Evolutionary conservation across 140 eudicot genomes (phyloP).

Genomic region (Cichorium intybus): DNA sequence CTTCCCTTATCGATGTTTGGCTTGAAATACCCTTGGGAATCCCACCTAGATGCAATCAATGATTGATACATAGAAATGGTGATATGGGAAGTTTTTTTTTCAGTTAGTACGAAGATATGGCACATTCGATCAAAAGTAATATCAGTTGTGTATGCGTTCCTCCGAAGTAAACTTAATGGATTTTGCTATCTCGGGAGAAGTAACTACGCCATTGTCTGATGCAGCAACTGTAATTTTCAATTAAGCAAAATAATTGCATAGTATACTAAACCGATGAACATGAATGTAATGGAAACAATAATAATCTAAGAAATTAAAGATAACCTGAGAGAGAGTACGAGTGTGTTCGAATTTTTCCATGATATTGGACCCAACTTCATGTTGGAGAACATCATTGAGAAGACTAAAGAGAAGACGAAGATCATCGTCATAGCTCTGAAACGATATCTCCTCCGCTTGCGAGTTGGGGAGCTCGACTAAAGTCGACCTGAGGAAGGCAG

Average conservation of each 20-base stretch:
- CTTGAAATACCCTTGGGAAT: constrained; percentile 92
- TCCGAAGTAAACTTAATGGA: constrained; percentile 74
- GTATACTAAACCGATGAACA: not conserved
- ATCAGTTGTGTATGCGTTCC: constrained; percentile 92
- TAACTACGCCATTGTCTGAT: constrained; percentile 55
- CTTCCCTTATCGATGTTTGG: constrained; percentile 69
- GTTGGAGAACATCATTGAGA: constrained; percentile 75
- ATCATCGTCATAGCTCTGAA: constrained; percentile 80
- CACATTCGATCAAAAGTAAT: constrained; percentile 13
- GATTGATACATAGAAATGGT: not conserved
- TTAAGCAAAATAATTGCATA: not conserved
- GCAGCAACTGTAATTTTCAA: constrained; percentile 50
- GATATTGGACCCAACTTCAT: constrained; percentile 57
- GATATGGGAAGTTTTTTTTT: too few relatives aligned
- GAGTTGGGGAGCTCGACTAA: too few relatives aligned
- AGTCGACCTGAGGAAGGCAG: too few relatives aligned
- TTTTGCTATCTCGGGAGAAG: constrained; percentile 75
- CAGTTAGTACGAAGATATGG: not conserved
- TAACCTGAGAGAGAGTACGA: constrained; percentile 76
- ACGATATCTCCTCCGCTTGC: constrained; percentile 84
- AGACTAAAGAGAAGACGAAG: constrained; percentile 70
- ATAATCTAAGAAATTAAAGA: not conserved
- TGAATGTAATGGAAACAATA: not conserved
- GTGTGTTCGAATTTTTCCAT: constrained; percentile 58
- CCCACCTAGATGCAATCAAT: constrained; percentile 70